A percentile compares a stretch with the other conserved stretches of the same genome.
Evolutionary conservation across 1,139 yeast species (phyloP).

Genomic region (Saccharomyces hybrid): DNA sequence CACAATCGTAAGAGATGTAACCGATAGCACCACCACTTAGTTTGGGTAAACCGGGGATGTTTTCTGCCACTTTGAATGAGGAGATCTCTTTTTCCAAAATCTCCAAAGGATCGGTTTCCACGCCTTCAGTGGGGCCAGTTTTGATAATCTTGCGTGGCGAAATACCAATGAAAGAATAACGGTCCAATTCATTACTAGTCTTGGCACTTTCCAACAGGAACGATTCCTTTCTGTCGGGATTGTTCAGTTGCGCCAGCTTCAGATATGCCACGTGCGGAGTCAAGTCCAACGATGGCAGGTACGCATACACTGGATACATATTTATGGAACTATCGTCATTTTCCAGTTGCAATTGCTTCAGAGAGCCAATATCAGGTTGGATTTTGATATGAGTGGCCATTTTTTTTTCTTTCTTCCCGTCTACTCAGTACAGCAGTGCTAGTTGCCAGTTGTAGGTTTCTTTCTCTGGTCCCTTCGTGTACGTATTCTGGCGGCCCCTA

Average conservation of each 20-base stretch:
- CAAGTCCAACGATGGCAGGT: constrained; percentile 65
- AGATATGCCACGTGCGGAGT: constrained; percentile 89
- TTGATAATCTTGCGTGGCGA: constrained; percentile 72
- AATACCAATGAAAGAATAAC: constrained; percentile 87
- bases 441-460: background rate
- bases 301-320: constrained; percentile 73
- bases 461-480: background rate
- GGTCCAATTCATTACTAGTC: constrained; percentile 81
- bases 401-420: background rate
- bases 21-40: constrained; percentile 96
- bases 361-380: constrained; percentile 56
- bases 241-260: constrained; percentile 68
- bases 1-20: constrained; percentile 90
- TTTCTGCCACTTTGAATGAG: constrained; percentile 55
- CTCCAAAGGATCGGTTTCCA: constrained; percentile 68
- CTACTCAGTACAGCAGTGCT: background rate
- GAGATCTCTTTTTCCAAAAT: constrained; percentile 67
- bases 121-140: constrained; percentile 63
- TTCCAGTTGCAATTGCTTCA: constrained; percentile 39
- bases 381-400: constrained; percentile 22
- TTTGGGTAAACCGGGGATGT: constrained; percentile 70
- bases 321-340: constrained; percentile 35
- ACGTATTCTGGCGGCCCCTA: background rate
- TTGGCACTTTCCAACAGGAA: constrained; percentile 83
- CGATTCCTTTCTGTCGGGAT: constrained; percentile 51